Conservation (phyloP, 768 basidiomycete species). For the Cystoderma amianthinum region DNA sequence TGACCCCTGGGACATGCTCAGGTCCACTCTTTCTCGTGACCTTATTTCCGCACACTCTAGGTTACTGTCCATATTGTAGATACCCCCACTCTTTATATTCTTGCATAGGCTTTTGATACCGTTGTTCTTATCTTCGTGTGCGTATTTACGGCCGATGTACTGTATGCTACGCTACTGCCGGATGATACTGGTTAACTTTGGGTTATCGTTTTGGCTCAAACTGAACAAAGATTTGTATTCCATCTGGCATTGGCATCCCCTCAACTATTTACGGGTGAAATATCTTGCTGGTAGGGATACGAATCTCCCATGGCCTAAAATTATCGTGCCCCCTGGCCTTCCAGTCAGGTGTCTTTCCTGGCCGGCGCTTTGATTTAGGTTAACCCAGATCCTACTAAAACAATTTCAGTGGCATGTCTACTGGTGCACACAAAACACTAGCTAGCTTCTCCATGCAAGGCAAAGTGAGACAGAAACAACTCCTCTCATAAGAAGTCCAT, state of each 20-base stretch:
- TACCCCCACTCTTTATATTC: slow-evolving; percentile 32
- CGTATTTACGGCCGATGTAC: neutral
- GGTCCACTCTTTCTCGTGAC: slow-evolving; percentile 27
- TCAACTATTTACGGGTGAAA: too few relatives aligned
- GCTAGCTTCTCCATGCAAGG: slow-evolving; percentile 64
- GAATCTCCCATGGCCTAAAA: too few relatives aligned
- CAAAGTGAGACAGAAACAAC: slow-evolving; percentile 45
- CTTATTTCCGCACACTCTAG: slow-evolving; percentile 23
- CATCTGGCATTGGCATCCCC: too few relatives aligned
- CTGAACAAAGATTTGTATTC: too few relatives aligned
- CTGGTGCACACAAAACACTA: neutral
- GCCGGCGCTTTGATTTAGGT: too few relatives aligned
- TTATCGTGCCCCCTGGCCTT: too few relatives aligned
- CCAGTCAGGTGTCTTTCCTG: too few relatives aligned
- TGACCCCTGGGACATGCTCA: slow-evolving; percentile 17
- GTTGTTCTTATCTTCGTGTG: neutral
- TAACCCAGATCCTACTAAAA: too few relatives aligned
- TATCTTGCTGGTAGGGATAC: too few relatives aligned
- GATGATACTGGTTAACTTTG: neutral
- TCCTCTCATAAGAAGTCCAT: slow-evolving; percentile 1
- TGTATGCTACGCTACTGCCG: neutral
- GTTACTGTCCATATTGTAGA: slow-evolving; percentile 31
- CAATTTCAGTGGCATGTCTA: neutral
- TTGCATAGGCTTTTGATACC: slow-evolving; percentile 17
- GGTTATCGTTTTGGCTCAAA: too few relatives aligned